Evolutionary conservation across 441 rosid genomes (phyloP).

Genomic region (Adansonia grandidieri): DNA sequence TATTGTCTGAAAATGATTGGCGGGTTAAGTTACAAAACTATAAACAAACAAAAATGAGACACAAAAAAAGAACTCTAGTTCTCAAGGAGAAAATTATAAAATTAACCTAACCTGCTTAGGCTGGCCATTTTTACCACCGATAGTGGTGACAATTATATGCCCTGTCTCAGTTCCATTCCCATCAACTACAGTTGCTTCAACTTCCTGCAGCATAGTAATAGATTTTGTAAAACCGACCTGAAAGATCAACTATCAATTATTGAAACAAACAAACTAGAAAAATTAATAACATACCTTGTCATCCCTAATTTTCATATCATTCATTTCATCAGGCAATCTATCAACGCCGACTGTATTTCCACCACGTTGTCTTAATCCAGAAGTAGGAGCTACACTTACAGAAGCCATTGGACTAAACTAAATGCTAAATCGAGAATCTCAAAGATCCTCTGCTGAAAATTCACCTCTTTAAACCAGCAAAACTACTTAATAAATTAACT

Average conservation of each 20-base stretch:
- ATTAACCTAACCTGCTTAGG: slow-evolving; percentile 77
- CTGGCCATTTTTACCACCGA: slow-evolving; percentile 71
- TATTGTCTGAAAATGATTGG: slow-evolving; percentile 51
- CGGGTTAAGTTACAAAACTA: slow-evolving; percentile 17
- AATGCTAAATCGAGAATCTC: slow-evolving; percentile 18
- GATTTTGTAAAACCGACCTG: slow-evolving; percentile 13
- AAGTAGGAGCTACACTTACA: slow-evolving; percentile 52
- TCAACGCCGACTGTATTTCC: slow-evolving; percentile 62
- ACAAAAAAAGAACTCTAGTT: not conserved
- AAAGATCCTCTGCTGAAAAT: slow-evolving; percentile 32
- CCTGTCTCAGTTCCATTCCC: slow-evolving; percentile 71
- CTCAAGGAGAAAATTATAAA: not conserved
- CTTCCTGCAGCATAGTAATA: slow-evolving; percentile 48
- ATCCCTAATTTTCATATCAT: slow-evolving; percentile 88
- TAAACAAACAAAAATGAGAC: slow-evolving; percentile 7
- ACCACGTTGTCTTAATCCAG: slow-evolving; percentile 54
- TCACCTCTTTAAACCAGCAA: slow-evolving; percentile 38
- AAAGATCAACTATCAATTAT: not conserved
- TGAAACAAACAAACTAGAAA: not conserved
- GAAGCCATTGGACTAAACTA: slow-evolving; percentile 69
- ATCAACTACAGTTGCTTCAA: slow-evolving; percentile 64
- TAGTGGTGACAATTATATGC: slow-evolving; percentile 70
- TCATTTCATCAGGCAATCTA: slow-evolving; percentile 88
- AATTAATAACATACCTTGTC: slow-evolving; percentile 57
- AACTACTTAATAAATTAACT: slow-evolving; percentile 35